Conservation (phyloP, 441 rosid genomes). For the Adansonia madagascariensis region DNA sequence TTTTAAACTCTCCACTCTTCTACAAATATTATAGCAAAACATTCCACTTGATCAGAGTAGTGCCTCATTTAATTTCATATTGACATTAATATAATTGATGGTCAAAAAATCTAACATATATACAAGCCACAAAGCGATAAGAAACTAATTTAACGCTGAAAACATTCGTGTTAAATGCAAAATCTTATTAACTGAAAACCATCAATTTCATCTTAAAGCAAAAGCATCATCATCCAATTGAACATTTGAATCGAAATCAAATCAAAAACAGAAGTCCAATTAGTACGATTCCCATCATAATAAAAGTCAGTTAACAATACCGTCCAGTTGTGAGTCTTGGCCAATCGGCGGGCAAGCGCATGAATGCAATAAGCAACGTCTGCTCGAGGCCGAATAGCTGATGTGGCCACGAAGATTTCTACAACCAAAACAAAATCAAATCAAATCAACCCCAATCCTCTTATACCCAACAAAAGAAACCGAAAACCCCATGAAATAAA, state of each 20-base stretch:
- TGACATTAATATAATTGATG: background rate
- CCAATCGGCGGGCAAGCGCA: conserved; percentile 68
- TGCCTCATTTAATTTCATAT: background rate
- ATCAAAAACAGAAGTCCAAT: background rate
- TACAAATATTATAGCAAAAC: background rate
- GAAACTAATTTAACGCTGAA: background rate
- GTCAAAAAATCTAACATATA: background rate
- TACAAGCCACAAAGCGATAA: background rate
- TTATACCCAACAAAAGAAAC: background rate
- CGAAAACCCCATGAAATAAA: conserved; percentile 15
- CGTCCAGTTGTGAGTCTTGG: conserved; percentile 83
- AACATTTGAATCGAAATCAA: background rate
- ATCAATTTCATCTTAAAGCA: background rate
- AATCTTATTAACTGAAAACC: background rate
- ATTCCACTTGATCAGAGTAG: background rate
- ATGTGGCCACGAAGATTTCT: conserved; percentile 83
- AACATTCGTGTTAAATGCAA: background rate
- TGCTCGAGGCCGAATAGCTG: conserved; percentile 71
- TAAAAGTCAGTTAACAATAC: conserved; percentile 32
- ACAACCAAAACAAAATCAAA: conserved; percentile 23
- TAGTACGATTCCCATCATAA: background rate
- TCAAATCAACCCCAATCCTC: conserved; percentile 10
- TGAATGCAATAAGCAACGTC: conserved; percentile 79
- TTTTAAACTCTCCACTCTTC: background rate
- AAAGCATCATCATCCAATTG: conserved; percentile 2